Evolutionary conservation across 768 basidiomycete genomes (phyloP).

Genomic region (Exidia glandulosa): DNA sequence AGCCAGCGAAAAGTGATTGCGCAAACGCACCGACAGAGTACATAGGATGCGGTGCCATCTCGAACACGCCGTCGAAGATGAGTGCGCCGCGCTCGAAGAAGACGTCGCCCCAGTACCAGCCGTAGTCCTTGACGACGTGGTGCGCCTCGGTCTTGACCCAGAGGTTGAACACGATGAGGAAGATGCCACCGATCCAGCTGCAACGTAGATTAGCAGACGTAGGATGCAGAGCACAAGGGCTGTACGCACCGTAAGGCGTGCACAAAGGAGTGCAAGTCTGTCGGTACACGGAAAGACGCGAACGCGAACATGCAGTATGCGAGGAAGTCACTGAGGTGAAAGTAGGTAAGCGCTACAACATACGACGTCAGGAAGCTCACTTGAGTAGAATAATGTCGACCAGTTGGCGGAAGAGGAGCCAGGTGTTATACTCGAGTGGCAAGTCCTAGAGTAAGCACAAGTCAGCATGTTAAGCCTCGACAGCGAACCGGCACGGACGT

Average conservation of each 20-base stretch:
- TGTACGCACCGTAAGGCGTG: conserved; percentile 66
- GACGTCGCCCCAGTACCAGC: conserved; percentile 94
- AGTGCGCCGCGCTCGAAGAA: conserved; percentile 89
- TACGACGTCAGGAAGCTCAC: conserved; percentile 27
- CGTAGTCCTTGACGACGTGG: conserved; percentile 94
- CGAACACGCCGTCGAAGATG: conserved; percentile 97
- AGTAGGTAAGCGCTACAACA: conserved; percentile 2
- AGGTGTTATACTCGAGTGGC: conserved; percentile 89
- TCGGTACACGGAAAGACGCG: conserved; percentile 80
- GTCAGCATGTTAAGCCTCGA: conserved; percentile 2
- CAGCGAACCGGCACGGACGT: conserved; percentile 39
- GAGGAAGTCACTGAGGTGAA: conserved; percentile 65
- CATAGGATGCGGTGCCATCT: conserved; percentile 90
- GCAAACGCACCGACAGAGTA: conserved; percentile 65
- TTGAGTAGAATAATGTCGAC: conserved; percentile 95
- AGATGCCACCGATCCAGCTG: conserved; percentile 81
- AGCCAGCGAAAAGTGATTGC: neutral
- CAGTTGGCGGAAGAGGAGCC: conserved; percentile 91
- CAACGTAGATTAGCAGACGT: neutral
- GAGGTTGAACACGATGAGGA: conserved; percentile 85
- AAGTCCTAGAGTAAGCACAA: conserved; percentile 44
- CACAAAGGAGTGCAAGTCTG: conserved; percentile 56
- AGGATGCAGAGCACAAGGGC: neutral
- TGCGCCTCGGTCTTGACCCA: conserved; percentile 99
- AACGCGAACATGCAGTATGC: conserved; percentile 94